These are phyloP conservation scores for Pinus tabuliformis DNA, from an alignment of 75 land plant genomes.

Conservation along the genomic window DNA sequence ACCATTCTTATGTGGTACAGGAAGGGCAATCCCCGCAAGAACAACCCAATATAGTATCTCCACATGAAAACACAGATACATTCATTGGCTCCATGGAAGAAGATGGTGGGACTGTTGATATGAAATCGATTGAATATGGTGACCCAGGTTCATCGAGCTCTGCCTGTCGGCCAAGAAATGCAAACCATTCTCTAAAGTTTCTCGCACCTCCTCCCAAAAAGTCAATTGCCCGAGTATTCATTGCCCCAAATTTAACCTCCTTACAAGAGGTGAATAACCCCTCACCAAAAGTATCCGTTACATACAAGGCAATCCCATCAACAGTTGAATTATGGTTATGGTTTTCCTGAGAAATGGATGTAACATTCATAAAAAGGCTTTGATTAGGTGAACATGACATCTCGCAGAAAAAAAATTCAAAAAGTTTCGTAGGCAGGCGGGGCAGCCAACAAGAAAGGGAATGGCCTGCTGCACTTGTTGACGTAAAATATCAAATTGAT, in stretches of 20 bases:
- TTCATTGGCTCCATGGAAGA: constrained; percentile 59
- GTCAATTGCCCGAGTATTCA: constrained; percentile 82
- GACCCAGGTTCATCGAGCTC: background rate
- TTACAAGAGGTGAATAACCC: constrained; percentile 83
- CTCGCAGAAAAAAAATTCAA: constrained; percentile 83
- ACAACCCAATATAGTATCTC: constrained; percentile 43
- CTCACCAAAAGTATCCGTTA: constrained; percentile 69
- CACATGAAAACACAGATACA: constrained; percentile 47
- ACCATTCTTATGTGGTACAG: constrained; percentile 33
- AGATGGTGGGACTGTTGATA: too few species aligned
- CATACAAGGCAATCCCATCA: constrained; percentile 67
- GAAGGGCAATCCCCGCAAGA: constrained; percentile 97
- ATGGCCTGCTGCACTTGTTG: constrained; percentile 91
- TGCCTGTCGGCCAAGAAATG: constrained; percentile 75
- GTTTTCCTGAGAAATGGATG: constrained; percentile 49
- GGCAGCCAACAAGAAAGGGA: constrained; percentile 95
- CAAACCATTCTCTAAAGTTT: constrained; percentile 74
- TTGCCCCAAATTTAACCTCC: constrained; percentile 94
- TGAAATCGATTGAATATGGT: too few species aligned
- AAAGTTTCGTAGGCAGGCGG: constrained; percentile 94
- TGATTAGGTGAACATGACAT: constrained; percentile 93
- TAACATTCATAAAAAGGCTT: constrained; percentile 87
- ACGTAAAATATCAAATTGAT: constrained; percentile 73
- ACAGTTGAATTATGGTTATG: constrained; percentile 46
- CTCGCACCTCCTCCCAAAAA: constrained; percentile 92